phyloP scores from a whole-genome alignment of 164 flowering plant genomes.

The Annona cherimola region DNA sequence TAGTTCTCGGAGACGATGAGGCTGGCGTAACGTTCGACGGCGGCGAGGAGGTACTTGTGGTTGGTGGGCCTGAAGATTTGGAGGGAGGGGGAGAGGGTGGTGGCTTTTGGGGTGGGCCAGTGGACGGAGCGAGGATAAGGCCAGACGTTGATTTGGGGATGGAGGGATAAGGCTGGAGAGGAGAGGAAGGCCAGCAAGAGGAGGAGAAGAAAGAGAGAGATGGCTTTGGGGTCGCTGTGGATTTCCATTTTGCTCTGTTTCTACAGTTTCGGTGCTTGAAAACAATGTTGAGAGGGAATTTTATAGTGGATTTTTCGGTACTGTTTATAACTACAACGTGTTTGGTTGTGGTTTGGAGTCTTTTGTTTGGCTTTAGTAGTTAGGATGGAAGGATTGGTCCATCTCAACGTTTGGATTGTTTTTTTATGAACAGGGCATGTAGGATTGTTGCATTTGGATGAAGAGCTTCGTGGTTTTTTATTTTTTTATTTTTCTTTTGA shows the following conservation, averaged over 20 bases:
- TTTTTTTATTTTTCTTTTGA: no score
- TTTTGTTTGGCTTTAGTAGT: background rate
- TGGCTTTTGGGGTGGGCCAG: slow-evolving; percentile 45
- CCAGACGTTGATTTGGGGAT: slow-evolving; percentile 58
- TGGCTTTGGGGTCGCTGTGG: background rate
- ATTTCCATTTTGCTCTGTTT: background rate
- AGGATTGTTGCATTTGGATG: background rate
- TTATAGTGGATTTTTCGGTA: background rate
- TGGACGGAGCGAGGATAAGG: slow-evolving; percentile 51
- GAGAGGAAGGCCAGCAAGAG: background rate
- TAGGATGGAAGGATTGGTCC: background rate
- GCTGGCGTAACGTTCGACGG: slow-evolving; percentile 38
- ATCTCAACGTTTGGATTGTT: background rate
- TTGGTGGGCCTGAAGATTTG: slow-evolving; percentile 31
- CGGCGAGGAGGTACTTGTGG: slow-evolving; percentile 41
- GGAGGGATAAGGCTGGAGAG: slow-evolving; percentile 3
- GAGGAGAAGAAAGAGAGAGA: background rate
- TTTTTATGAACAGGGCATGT: background rate
- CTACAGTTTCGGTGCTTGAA: background rate
- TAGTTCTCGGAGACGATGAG: slow-evolving; percentile 42
- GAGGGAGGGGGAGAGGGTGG: slow-evolving; percentile 41
- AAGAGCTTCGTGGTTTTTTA: background rate
- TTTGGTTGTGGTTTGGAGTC: slow-evolving; percentile 2
- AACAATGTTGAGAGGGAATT: background rate
- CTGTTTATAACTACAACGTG: background rate